A percentile compares a stretch with the other conserved stretches of the same genome.
phyloP scores from a whole-genome alignment of 2,329 filamentous ascomycete species.

The Hypoxylon sp. region DNA sequence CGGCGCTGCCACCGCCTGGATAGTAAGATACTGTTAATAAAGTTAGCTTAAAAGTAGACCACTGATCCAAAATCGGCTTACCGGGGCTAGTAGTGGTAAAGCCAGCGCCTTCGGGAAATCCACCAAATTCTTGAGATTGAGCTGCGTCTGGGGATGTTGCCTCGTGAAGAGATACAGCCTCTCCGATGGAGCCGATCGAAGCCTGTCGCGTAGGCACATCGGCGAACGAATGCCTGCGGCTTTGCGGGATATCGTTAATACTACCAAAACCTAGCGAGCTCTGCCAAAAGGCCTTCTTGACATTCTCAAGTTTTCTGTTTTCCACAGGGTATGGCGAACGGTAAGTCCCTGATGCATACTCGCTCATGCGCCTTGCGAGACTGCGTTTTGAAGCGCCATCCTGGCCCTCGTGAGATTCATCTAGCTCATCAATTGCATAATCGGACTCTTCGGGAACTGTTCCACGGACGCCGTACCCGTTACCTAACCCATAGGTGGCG shows the following conservation, averaged over 20 bases:
- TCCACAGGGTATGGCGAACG: constrained; percentile 69
- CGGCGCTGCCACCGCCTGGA: constrained; percentile 53
- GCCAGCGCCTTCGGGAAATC: constrained; percentile 58
- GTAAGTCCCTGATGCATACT: constrained; percentile 64
- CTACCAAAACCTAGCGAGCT: constrained; percentile 77
- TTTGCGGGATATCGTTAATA: constrained; percentile 76
- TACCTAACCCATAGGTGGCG: constrained; percentile 67
- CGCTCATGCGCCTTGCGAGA: constrained; percentile 69
- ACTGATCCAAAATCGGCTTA: constrained; percentile 54
- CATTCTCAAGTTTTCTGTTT: constrained; percentile 73
- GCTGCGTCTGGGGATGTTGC: constrained; percentile 61
- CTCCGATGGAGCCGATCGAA: constrained; percentile 73
- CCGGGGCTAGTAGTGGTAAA: constrained; percentile 59
- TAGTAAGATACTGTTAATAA: constrained; percentile 58
- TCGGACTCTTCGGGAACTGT: constrained; percentile 76
- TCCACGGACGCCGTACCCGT: constrained; percentile 72
- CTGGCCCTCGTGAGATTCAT: constrained; percentile 71
- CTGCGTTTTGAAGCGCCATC: constrained; percentile 64
- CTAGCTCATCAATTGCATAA: constrained; percentile 80
- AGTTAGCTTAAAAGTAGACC: constrained; percentile 47
- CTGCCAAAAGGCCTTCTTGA: constrained; percentile 80
- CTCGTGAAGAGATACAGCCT: constrained; percentile 65
- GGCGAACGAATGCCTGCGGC: constrained; percentile 84
- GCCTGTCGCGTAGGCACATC: constrained; percentile 76
- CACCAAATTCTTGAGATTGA: constrained; percentile 61